Conservation (phyloP, 345 rosid species). For the Lepidium africanum region DNA sequence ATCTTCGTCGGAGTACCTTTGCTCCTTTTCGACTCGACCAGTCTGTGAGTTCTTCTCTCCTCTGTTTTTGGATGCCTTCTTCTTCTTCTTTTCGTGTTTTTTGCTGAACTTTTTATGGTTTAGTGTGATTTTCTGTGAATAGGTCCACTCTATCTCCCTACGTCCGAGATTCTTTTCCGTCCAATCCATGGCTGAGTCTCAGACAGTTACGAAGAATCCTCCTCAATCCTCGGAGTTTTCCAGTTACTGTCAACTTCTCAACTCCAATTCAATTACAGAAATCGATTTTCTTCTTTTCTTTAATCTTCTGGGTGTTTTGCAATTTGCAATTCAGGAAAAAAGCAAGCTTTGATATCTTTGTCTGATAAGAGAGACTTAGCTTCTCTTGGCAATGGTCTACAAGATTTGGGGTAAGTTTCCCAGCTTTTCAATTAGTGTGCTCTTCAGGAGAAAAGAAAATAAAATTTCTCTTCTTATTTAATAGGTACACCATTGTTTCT, state of each 20-base stretch:
- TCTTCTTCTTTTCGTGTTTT: neutral
- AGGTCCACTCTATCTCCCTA: constrained; percentile 23
- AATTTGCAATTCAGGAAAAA: constrained; percentile 36
- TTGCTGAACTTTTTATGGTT: neutral
- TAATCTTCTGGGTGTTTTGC: neutral
- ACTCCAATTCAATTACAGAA: too few relatives aligned
- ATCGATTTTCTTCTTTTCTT: neutral
- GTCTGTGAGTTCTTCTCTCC: constrained; percentile 12
- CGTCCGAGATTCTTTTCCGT: constrained; percentile 27
- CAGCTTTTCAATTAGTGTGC: neutral
- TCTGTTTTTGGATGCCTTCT: neutral
- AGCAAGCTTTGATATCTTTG: constrained; percentile 80
- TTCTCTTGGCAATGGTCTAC: constrained; percentile 62
- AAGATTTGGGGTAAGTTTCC: constrained; percentile 54
- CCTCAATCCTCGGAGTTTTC: constrained; percentile 26
- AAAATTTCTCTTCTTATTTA: neutral
- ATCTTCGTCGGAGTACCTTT: neutral
- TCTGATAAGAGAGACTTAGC: constrained; percentile 73
- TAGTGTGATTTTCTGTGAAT: constrained; percentile 2
- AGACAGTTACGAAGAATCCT: constrained; percentile 20
- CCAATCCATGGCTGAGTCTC: constrained; percentile 51
- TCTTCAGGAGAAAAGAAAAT: neutral
- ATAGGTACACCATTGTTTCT: constrained; percentile 78
- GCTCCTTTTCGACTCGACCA: constrained; percentile 8
- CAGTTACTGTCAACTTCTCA: constrained; percentile 20